Evolutionary conservation across 2,329 filamentous ascomycete species (phyloP), one percentile per base, ranked within the genome.

Genomic region (Exophiala alcalophila): DNA sequence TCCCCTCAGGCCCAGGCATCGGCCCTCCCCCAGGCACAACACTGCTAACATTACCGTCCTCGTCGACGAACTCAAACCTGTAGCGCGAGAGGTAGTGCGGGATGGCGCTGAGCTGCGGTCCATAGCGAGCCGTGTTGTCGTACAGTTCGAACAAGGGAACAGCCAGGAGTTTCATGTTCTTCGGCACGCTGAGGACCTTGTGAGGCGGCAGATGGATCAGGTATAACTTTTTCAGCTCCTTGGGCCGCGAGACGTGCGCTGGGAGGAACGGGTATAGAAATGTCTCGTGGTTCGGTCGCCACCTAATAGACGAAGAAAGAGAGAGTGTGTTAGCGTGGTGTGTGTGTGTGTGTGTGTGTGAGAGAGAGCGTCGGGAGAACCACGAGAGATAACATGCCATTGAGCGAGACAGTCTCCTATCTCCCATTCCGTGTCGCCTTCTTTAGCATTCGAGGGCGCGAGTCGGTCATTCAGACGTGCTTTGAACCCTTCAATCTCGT

Each of bases 241-340:
- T 98, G 5, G 92, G 92, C 38, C 92, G 77, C 12, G 91, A 96
- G 50, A 96, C 88, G 69, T 98, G 92, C 12, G 90, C 88, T 5
- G 92, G 92, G 44, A 97, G 84, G 67, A 96, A 98, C 1, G 92
- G 92, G 65, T 98, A 98, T 89, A 98, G 96, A 74, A 97, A 97
- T 2, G 92, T 97, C 74, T 98, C 92, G 64, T 97, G 96, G 72
- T 97, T 98, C 40, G 92, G 92, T 44, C 92, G 78, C 89, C 91
- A 98, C 50, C 50, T 52, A 25, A 7, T n/a, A 19, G 5, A 14
- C 16, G n/a, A n/a, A n/a, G n/a, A n/a, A n/a, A n/a, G n/a, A n/a
- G n/a, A n/a, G n/a, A 11, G n/a, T 9, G 18, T 34, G 10, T 34
- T 34, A 36, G 19, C 33, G 21, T 12, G 14, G 19, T 5, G 31